Evolutionary conservation across 2,329 filamentous ascomycete species (phyloP).

Genomic region (Meredithiella fracta): DNA sequence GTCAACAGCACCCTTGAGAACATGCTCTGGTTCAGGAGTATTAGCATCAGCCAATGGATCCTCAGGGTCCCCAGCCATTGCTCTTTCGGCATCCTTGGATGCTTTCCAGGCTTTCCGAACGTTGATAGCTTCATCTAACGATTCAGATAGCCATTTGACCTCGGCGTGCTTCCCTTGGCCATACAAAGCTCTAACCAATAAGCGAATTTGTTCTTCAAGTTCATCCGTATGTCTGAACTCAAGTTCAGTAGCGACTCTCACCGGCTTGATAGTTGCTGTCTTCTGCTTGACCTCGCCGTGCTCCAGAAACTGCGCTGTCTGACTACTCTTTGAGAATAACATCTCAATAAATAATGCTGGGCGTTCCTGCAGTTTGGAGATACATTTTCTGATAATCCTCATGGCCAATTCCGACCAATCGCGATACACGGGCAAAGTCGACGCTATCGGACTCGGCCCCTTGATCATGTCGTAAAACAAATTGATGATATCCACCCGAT

Average conservation of each 20-base stretch:
- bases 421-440: conserved; percentile 47
- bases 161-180: conserved; percentile 63
- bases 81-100: conserved; percentile 42
- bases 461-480: conserved; percentile 86
- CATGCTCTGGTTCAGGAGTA: conserved; percentile 18
- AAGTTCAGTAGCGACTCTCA: conserved; percentile 60
- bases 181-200: conserved; percentile 63
- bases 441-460: conserved; percentile 56
- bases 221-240: conserved; percentile 62
- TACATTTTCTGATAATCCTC: conserved; percentile 66
- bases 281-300: conserved; percentile 80
- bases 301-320: conserved; percentile 73
- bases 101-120: conserved; percentile 66
- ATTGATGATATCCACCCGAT: conserved; percentile 76
- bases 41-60: conserved; percentile 15
- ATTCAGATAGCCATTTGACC: conserved; percentile 65
- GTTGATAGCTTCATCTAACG: conserved; percentile 48
- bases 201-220: conserved; percentile 54
- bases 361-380: conserved; percentile 70
- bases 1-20: conserved; percentile 38
- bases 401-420: conserved; percentile 86
- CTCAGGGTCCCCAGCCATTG: conserved; percentile 26
- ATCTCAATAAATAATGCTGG: conserved; percentile 80
- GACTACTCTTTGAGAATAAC: conserved; percentile 81
- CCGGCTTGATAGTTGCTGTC: conserved; percentile 40